Percentiles rank a stretch among this genome's conserved stretches.
These are phyloP conservation scores for Angomonas deanei DNA, from an alignment of 208 protist species.

Conservation along the genomic window DNA sequence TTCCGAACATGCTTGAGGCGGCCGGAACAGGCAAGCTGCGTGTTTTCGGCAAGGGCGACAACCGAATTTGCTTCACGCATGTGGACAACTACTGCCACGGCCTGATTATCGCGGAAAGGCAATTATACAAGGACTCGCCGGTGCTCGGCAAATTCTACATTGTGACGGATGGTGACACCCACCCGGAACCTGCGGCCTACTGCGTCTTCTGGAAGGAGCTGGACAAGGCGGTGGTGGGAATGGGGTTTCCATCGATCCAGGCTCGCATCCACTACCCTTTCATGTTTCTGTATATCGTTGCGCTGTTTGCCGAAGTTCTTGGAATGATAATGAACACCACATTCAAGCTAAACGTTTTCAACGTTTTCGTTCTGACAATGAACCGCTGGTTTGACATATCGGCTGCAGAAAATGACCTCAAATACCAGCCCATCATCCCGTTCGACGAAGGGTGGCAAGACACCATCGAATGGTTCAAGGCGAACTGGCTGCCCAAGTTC, in stretches of 20 bases:
- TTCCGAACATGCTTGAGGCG: constrained; percentile 93
- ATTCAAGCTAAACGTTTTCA: constrained; percentile 93
- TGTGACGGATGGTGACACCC: constrained; percentile 90
- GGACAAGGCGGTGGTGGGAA: constrained; percentile 83
- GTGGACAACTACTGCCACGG: constrained; percentile 95
- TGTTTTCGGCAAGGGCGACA: constrained; percentile 90
- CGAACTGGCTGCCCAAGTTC: constrained; percentile 87
- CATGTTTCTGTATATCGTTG: constrained; percentile 82
- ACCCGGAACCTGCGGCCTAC: constrained; percentile 84
- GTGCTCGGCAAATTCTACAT: constrained; percentile 95
- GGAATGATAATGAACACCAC: constrained; percentile 71
- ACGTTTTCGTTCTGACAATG: constrained; percentile 93
- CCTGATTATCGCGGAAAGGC: constrained; percentile 89
- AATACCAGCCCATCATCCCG: constrained; percentile 82
- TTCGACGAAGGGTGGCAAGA: constrained; percentile 86
- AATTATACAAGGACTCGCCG: constrained; percentile 84
- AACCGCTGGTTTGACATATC: constrained; percentile 93
- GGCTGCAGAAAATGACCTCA: constrained; percentile 81
- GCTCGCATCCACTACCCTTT: constrained; percentile 85
- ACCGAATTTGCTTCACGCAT: constrained; percentile 94
- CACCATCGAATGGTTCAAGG: constrained; percentile 88
- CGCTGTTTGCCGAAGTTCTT: constrained; percentile 64
- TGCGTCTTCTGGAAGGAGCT: constrained; percentile 91
- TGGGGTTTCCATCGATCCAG: constrained; percentile 86
- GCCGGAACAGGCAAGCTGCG: constrained; percentile 91